Evolutionary conservation across 306 rosid species (phyloP).

Genomic region (Elaeagnus macrophylla): DNA sequence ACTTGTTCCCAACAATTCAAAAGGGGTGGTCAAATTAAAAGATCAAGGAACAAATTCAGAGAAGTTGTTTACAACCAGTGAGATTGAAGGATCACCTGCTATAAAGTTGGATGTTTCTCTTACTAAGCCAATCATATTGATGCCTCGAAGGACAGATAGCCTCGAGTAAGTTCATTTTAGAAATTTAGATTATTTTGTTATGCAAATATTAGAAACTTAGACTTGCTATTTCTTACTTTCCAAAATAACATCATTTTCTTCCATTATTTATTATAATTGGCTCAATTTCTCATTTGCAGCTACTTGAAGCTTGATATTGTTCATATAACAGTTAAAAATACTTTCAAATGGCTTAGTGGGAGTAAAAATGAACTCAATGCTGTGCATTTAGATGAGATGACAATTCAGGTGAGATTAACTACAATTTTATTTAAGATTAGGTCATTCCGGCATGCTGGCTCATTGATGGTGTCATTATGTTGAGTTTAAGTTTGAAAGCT

Average conservation of each 20-base stretch:
- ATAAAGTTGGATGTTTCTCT: slow-evolving; percentile 88
- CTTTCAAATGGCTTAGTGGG: slow-evolving; percentile 81
- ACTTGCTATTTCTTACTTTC: slow-evolving; percentile 8
- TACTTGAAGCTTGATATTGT: slow-evolving; percentile 93
- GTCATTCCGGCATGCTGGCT: not conserved
- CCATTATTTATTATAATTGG: not conserved
- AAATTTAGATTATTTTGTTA: no score
- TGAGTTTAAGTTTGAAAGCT: no score
- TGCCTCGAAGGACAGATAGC: slow-evolving; percentile 88
- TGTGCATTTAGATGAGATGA: slow-evolving; percentile 78
- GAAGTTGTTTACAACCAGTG: slow-evolving; percentile 84
- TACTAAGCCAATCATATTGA: slow-evolving; percentile 80
- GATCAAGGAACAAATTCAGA: slow-evolving; percentile 93
- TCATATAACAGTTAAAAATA: slow-evolving; percentile 79
- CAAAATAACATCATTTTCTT: not conserved
- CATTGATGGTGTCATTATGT: not conserved
- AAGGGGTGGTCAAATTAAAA: slow-evolving; percentile 58
- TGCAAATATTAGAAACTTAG: not conserved
- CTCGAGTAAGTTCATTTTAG: slow-evolving; percentile 52
- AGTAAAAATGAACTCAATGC: slow-evolving; percentile 68
- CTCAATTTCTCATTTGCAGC: slow-evolving; percentile 45
- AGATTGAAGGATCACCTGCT: slow-evolving; percentile 94
- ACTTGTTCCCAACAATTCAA: slow-evolving; percentile 74
- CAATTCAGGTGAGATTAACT: slow-evolving; percentile 54
- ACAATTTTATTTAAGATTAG: not conserved